phyloP scores from a whole-genome alignment of 176 grass and related monocot species.

The Oryza longistaminata region DNA sequence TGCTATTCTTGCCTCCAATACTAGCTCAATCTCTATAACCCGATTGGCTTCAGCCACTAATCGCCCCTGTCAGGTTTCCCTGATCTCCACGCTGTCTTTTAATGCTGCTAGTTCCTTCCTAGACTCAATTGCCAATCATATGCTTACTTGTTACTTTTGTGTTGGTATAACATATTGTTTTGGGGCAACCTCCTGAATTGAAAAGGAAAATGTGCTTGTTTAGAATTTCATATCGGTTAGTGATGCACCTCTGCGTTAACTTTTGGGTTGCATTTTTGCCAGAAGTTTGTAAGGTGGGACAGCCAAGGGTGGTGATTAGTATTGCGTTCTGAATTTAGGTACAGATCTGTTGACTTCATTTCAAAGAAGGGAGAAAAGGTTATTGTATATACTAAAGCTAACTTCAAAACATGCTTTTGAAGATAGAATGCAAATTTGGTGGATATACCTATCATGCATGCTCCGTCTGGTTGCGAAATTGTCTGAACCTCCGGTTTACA shows the following conservation, averaged over 20 bases:
- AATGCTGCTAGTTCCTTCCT: background rate
- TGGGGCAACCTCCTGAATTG: background rate
- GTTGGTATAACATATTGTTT: too few species aligned
- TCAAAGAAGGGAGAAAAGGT: background rate
- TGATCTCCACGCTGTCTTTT: background rate
- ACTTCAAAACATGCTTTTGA: background rate
- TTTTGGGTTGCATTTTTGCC: background rate
- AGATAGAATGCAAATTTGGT: background rate
- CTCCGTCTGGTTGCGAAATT: background rate
- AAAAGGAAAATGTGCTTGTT: background rate
- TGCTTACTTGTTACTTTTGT: background rate
- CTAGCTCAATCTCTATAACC: constrained; percentile 93
- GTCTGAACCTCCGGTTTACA: background rate
- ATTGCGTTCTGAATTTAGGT: background rate
- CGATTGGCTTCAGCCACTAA: constrained; percentile 78
- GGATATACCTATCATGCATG: background rate
- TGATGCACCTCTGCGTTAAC: background rate
- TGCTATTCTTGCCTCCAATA: constrained; percentile 87
- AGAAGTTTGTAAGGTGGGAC: background rate
- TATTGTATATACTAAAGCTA: background rate
- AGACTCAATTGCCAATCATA: background rate
- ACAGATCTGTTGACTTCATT: background rate
- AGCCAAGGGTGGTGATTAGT: background rate
- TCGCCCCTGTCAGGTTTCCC: too few species aligned
- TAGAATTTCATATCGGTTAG: background rate